Evolutionary conservation across 2,329 filamentous ascomycete species (phyloP), one percentile per base, ranked within the genome.

Genomic region (Trichoderma sp.): DNA sequence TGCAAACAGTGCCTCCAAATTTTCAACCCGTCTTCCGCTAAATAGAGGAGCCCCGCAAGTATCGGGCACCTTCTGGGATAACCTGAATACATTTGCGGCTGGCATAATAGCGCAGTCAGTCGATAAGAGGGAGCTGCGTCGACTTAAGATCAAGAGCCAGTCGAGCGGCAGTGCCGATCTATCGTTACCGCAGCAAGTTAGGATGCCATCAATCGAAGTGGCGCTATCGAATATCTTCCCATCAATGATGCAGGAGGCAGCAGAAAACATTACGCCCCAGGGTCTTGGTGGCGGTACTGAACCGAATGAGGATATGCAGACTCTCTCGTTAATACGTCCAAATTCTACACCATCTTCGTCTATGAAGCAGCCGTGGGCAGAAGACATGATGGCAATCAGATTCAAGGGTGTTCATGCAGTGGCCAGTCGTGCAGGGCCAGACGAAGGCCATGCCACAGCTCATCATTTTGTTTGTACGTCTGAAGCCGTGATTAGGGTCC

Each of bases 301-400:
- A 10, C 6, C 65, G 34, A 46, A 49, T 32, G 72, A 72, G 16
- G 68, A 75, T 34, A 37, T 59, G 30, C 74, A 73, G 65, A 72
- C 73, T 4, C 70, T 74, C 16, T 63, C 76, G 11, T 71, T 78
- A 30, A 71, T 73, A 52, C 72, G 66, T 32, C 73, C 68, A 37
- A 69, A 67, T n/a, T 69, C 72, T 4, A 73, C 70, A 24, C 72
- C 69, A 66, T 34, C 69, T 55, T 32, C 71, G 51, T 59, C 74
- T 10, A 67, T 74, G 10, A 79, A 77, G 68, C 77, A 76, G 39
- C 77, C 81, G 3, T 91, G 89, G 89, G 88, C 87, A 1, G 81
- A 83, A 51, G 85, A 91, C 69, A 83, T 83, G 43, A 82, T 91
- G 32, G 83, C 84, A 60, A 80, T 92, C 60, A 82, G 81, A n/a